A percentile compares a stretch with the other conserved stretches of the same genome.
Conservation (phyloP, 2,329 filamentous ascomycete genomes). For the Xylaria arbuscula region DNA sequence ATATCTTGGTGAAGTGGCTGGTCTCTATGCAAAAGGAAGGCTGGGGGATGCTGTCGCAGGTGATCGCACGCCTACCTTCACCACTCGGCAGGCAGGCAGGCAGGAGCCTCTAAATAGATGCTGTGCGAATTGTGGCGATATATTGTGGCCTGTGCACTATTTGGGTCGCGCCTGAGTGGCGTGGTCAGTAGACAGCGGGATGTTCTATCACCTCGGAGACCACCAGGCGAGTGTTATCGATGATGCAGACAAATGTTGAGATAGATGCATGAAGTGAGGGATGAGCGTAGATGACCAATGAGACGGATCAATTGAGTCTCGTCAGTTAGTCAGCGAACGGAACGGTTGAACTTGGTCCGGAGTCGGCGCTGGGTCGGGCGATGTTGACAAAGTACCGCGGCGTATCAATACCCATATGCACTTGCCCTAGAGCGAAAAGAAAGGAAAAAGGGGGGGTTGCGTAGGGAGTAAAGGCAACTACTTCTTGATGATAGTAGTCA, state of each 20-base stretch:
- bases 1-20: constrained; percentile 23
- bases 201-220: constrained; percentile 13
- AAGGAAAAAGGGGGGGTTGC: no score
- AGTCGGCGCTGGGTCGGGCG: constrained; percentile 20
- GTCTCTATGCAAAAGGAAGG: constrained; percentile 34
- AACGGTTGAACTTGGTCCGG: constrained; percentile 32
- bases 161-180: constrained; percentile 17
- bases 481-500: neutral
- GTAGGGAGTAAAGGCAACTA: neutral
- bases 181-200: neutral
- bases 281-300: constrained; percentile 32
- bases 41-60: constrained; percentile 25
- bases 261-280: constrained; percentile 1
- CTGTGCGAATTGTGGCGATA: neutral
- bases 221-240: constrained; percentile 2
- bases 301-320: constrained; percentile 16
- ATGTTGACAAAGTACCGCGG: constrained; percentile 11
- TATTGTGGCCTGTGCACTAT: constrained; percentile 11
- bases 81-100: constrained; percentile 31
- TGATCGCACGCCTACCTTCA: constrained; percentile 18
- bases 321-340: constrained; percentile 14
- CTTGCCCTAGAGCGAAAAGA: neutral
- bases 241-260: constrained; percentile 31
- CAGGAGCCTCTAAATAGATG: constrained; percentile 11
- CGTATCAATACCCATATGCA: neutral